Evolutionary conservation across 306 rosid species (phyloP), one percentile per base, ranked within the genome.

Genomic region (Castanea mollissima): DNA sequence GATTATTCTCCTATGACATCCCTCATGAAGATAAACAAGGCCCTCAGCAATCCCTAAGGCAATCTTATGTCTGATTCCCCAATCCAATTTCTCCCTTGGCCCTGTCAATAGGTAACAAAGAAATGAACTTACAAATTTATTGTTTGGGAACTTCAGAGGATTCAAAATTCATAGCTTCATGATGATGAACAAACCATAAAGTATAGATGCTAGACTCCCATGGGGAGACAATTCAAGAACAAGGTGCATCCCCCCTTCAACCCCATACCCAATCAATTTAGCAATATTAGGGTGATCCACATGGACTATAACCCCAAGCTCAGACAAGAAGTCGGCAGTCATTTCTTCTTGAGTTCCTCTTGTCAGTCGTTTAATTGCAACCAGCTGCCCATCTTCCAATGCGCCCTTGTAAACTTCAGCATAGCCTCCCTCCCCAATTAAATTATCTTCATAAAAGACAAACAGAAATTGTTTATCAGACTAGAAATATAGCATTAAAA

Each of bases 361-460:
- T 14, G 87, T 91, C 62, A 96, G 71, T 85, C 93, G 78, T 79
- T 96, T 96, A 62, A 96, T 85, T 35, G 98, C 99, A 25, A 89
- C 92, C 69, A 85, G 75, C 78, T 87, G 91, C 44, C 98, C 97
- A 77, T 90, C 95, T 76, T 89, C 90, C 84, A 93, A 78, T 79
- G 85, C 82, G 0, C 99, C 99, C 76, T 85, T 88, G 87, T 89
- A 96, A 71, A 96, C 99, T 81, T 93, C 92, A 58, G 99, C 98
- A 86, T 93, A 96, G 67, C 99, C 99, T 85, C 99, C 98, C 88
- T 93, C 93, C n/a, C 99, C 99, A 78, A 96, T 90, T 89, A 96
- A 78, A 59, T 85, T 88, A 55, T 85, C 99, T 94, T 79, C 64
- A 84, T n/a, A 73, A 76, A 38, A 32, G 78, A 55, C 31, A 78